Evolutionary conservation across 768 basidiomycete genomes (phyloP).

Genomic region (Pulveroboletus ravenelii): DNA sequence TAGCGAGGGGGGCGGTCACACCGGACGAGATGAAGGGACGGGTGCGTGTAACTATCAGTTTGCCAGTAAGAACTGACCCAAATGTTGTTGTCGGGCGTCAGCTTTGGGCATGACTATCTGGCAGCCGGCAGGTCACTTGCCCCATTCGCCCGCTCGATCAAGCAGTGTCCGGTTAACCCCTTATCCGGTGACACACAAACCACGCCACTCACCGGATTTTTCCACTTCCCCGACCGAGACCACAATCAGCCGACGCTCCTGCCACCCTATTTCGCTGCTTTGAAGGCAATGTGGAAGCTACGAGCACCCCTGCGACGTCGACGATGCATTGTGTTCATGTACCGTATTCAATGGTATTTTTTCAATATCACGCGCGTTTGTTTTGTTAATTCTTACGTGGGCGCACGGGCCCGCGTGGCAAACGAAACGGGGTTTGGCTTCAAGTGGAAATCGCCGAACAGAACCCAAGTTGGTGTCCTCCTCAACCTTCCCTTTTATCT

Average conservation of each 20-base stretch:
- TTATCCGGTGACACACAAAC: conserved; percentile 32
- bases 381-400: conserved; percentile 37
- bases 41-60: conserved; percentile 12
- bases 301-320: conserved; percentile 18
- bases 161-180: conserved; percentile 19
- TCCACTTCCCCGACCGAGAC: conserved; percentile 1
- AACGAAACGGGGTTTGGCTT: conserved; percentile 35
- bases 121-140: neutral
- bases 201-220: conserved; percentile 19
- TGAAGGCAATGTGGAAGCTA: conserved; percentile 11
- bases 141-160: conserved; percentile 19
- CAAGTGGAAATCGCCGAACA: conserved; percentile 38
- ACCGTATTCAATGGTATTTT: conserved; percentile 29
- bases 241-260: neutral
- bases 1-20: neutral
- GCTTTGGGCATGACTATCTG: conserved; percentile 2
- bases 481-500: conserved; percentile 39
- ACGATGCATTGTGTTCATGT: conserved; percentile 25
- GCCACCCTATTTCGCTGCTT: conserved; percentile 2
- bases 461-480: conserved; percentile 37
- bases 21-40: neutral
- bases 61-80: neutral
- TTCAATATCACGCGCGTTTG: conserved; percentile 27
- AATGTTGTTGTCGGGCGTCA: conserved; percentile 1
- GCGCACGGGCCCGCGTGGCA: conserved; percentile 38